Evolutionary conservation across 768 basidiomycete genomes (phyloP).

Genomic region (Tubosaeta sp.): DNA sequence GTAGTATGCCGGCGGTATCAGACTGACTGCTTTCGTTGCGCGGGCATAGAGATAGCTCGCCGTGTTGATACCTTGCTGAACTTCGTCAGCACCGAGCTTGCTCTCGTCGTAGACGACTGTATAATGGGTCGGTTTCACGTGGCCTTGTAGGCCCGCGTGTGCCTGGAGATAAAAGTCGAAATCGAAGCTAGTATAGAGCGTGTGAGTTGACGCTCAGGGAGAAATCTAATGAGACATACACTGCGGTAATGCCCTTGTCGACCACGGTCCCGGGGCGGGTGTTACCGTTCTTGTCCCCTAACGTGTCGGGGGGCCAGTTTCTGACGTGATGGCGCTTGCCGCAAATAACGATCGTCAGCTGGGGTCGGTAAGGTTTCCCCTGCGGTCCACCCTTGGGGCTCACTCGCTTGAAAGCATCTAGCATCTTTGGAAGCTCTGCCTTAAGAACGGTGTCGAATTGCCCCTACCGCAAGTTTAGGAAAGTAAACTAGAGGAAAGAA

Average conservation of each 20-base stretch:
- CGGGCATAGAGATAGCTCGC: slow-evolving; percentile 74
- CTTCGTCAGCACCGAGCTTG: slow-evolving; percentile 57
- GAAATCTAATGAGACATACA: slow-evolving; percentile 36
- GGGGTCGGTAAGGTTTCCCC: slow-evolving; percentile 50
- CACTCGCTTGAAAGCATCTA: slow-evolving; percentile 49
- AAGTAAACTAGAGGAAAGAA: background rate
- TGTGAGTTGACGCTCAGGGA: background rate
- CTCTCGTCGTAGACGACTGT: slow-evolving; percentile 79
- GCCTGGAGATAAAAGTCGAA: slow-evolving; percentile 71
- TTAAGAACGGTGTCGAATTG: slow-evolving; percentile 62
- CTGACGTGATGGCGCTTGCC: slow-evolving; percentile 65
- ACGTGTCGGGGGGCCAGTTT: slow-evolving; percentile 51
- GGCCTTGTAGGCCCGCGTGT: slow-evolving; percentile 69
- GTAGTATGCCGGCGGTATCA: slow-evolving; percentile 78
- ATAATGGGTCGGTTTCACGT: slow-evolving; percentile 73
- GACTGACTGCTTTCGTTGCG: slow-evolving; percentile 79
- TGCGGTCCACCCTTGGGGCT: slow-evolving; percentile 41
- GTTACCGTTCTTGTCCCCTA: slow-evolving; percentile 66
- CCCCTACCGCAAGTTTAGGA: slow-evolving; percentile 42
- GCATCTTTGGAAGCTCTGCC: slow-evolving; percentile 60
- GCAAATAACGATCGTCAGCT: slow-evolving; percentile 71
- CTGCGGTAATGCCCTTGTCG: slow-evolving; percentile 71
- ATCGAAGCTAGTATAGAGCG: slow-evolving; percentile 45
- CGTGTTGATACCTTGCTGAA: slow-evolving; percentile 71
- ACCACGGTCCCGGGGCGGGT: slow-evolving; percentile 77